These are phyloP conservation scores for fission yeast (Schizosaccharomyces pombe) DNA, from an alignment of 805 yeast species.

Conservation along the genomic window ASM294v3 CU329670.1:68001-68500, in stretches of 20 bases:
- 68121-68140: conserved; percentile 31
- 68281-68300: conserved; percentile 30
- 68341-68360: conserved; percentile 24
- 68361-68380: no score
- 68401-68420: no score
- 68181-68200: conserved; percentile 31
- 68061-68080: conserved; percentile 21
- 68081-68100: conserved; percentile 30
- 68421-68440: conserved; percentile 22
- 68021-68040: neutral
- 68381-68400: no score
- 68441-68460: conserved; percentile 24
- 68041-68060: neutral
- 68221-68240: conserved; percentile 28
- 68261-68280: conserved; percentile 24
- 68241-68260: conserved; percentile 39
- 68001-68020: neutral
- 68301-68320: conserved; percentile 24
- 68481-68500: conserved; percentile 26
- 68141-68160: conserved; percentile 18
- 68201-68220: conserved; percentile 29
- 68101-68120: conserved; percentile 22
- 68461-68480: conserved; percentile 22
- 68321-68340: conserved; percentile 27
- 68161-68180: conserved; percentile 21